Evolutionary conservation across 2,329 filamentous ascomycete genomes (phyloP).

Genomic region (Ustilaginoidea virens): DNA sequence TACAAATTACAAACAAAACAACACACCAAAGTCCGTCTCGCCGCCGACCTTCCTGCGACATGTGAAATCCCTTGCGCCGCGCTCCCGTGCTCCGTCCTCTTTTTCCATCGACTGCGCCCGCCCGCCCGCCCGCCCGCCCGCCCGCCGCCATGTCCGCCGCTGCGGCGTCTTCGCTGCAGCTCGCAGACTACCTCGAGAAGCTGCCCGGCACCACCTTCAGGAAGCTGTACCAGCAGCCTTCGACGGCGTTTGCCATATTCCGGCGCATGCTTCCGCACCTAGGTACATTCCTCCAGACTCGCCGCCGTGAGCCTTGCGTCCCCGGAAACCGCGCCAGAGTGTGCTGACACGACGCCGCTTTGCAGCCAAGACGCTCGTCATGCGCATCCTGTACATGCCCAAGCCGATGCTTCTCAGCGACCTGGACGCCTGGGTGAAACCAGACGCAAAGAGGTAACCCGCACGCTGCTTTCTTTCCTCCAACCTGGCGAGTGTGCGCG

Average conservation of each 20-base stretch:
- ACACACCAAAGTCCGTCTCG: too few relatives aligned
- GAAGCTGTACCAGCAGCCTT: slow-evolving; percentile 89
- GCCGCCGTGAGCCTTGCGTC: too few relatives aligned
- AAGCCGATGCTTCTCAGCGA: slow-evolving; percentile 63
- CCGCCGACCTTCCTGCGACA: too few relatives aligned
- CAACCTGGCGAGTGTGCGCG: too few relatives aligned
- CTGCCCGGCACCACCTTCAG: slow-evolving; percentile 80
- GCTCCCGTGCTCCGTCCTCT: neutral
- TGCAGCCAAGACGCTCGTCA: slow-evolving; percentile 83
- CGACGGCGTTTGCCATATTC: slow-evolving; percentile 88
- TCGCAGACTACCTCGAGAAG: slow-evolving; percentile 85
- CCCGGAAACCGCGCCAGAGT: too few relatives aligned
- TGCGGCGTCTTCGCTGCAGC: slow-evolving; percentile 35
- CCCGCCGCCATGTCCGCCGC: slow-evolving; percentile 29
- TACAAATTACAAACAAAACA: too few relatives aligned
- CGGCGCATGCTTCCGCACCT: slow-evolving; percentile 91
- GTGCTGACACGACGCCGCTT: too few relatives aligned
- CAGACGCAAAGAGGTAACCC: slow-evolving; percentile 33
- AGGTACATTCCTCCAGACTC: slow-evolving; percentile 32
- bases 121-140: slow-evolving; percentile 5
- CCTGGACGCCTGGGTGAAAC: slow-evolving; percentile 74
- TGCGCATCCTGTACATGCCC: slow-evolving; percentile 86
- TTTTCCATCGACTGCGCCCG: neutral
- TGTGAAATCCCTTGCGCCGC: too few relatives aligned
- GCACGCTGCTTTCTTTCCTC: too few relatives aligned